Evolutionary conservation across 345 rosid species (phyloP).

Genomic region (Salix purpurea): DNA sequence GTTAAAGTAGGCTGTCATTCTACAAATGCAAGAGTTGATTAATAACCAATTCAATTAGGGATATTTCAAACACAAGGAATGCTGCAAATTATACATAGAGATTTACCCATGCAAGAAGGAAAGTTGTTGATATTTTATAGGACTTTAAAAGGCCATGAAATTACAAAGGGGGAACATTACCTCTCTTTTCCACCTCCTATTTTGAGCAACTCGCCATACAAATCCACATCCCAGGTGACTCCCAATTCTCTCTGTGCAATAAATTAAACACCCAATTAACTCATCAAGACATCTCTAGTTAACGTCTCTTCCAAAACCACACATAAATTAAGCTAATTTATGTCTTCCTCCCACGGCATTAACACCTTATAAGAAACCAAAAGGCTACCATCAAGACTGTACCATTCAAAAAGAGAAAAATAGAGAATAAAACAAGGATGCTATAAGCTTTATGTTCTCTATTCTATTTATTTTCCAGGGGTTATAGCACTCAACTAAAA

Average conservation of each 20-base stretch:
- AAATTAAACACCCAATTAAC: background rate
- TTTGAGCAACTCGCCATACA: slow-evolving; percentile 87
- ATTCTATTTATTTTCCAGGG: no score
- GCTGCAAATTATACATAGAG: background rate
- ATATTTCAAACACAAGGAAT: background rate
- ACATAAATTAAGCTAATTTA: background rate
- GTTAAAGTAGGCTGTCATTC: slow-evolving; percentile 96
- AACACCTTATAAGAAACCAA: background rate
- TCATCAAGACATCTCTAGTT: background rate
- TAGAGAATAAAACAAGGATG: no score
- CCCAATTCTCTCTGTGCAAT: slow-evolving; percentile 62
- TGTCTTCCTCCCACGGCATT: background rate
- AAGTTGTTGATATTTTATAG: background rate
- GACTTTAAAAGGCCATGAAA: background rate
- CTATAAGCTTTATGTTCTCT: no score
- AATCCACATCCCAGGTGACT: slow-evolving; percentile 87
- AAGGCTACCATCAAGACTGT: background rate
- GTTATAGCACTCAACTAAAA: no score
- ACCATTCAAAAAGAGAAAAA: background rate
- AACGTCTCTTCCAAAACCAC: background rate
- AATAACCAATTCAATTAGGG: slow-evolving; percentile 3
- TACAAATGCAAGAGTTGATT: slow-evolving; percentile 18
- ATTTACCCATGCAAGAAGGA: background rate
- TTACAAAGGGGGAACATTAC: slow-evolving; percentile 16
- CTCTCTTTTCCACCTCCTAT: slow-evolving; percentile 97